Conservation (phyloP, 2,329 filamentous ascomycete species). For the Fusarium longipes region DNA sequence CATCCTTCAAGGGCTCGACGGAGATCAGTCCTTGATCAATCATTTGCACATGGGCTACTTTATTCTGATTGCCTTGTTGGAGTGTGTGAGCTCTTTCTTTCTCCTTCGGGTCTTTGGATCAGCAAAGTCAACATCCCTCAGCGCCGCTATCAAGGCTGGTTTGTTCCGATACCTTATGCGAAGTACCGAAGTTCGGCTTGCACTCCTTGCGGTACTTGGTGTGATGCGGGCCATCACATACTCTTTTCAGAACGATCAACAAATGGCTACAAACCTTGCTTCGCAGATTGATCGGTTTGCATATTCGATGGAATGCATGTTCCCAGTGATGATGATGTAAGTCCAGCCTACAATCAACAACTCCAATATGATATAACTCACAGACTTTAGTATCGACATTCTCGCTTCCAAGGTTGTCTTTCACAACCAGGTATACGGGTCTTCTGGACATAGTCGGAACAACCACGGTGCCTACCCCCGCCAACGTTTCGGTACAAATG, state of each 20-base stretch:
- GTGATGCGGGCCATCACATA: slow-evolving; percentile 56
- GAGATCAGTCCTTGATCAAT: slow-evolving; percentile 50
- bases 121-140: slow-evolving; percentile 47
- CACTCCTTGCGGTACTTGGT: slow-evolving; percentile 53
- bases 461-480: slow-evolving; percentile 16
- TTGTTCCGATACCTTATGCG: slow-evolving; percentile 55
- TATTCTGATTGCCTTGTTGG: slow-evolving; percentile 54
- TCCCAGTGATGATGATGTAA: slow-evolving; percentile 56
- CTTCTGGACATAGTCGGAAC: slow-evolving; percentile 32
- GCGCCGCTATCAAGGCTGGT: slow-evolving; percentile 48
- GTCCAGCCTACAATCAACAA: slow-evolving; percentile 3
- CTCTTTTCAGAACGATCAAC: slow-evolving; percentile 53
- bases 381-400: slow-evolving; percentile 47
- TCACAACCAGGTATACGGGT: slow-evolving; percentile 41
- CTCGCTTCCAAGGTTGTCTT: slow-evolving; percentile 51
- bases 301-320: slow-evolving; percentile 56
- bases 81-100: slow-evolving; percentile 55
- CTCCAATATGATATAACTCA: not conserved
- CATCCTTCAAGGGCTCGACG: slow-evolving; percentile 43
- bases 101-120: slow-evolving; percentile 53
- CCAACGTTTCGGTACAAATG: slow-evolving; percentile 23
- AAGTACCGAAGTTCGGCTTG: slow-evolving; percentile 55
- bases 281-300: slow-evolving; percentile 56
- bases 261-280: slow-evolving; percentile 52
- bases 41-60: slow-evolving; percentile 57